phyloP scores from a whole-genome alignment of 2,329 filamentous ascomycete species.

The Penicillium fuscoglaucum region DNA sequence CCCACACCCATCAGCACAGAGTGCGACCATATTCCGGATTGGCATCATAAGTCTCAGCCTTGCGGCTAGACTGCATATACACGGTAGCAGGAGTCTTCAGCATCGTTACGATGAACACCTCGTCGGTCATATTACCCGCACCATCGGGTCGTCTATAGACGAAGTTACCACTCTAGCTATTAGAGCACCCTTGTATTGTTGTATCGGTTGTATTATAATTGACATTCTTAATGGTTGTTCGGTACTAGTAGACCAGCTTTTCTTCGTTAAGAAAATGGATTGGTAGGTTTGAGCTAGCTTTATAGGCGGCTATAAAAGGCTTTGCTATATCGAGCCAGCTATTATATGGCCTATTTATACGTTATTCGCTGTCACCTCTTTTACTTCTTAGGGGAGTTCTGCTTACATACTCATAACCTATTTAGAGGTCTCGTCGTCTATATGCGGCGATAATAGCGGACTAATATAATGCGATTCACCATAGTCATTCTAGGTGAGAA shows the following conservation, averaged over 20 bases:
- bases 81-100: constrained; percentile 50
- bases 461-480: constrained; percentile 59
- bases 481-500: constrained; percentile 28
- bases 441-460: constrained; percentile 46
- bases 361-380: neutral
- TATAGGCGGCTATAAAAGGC: constrained; percentile 56
- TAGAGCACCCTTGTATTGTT: constrained; percentile 45
- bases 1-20: no score
- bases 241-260: constrained; percentile 58
- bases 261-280: constrained; percentile 48
- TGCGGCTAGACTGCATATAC: constrained; percentile 48
- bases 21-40: neutral
- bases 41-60: constrained; percentile 47
- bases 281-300: constrained; percentile 43
- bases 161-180: constrained; percentile 53
- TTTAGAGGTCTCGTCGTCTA: constrained; percentile 45
- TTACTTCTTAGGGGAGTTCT: neutral
- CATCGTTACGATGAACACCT: constrained; percentile 55
- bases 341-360: constrained; percentile 46
- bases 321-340: constrained; percentile 57
- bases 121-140: constrained; percentile 51
- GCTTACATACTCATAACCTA: constrained; percentile 52
- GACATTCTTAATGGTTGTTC: constrained; percentile 49
- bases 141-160: constrained; percentile 55
- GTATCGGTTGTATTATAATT: constrained; percentile 57